Percentiles rank a stretch among this genome's conserved stretches.
Conservation (phyloP, 352 stramenopile species). For the Phytopythium chamaehyphon region DNA sequence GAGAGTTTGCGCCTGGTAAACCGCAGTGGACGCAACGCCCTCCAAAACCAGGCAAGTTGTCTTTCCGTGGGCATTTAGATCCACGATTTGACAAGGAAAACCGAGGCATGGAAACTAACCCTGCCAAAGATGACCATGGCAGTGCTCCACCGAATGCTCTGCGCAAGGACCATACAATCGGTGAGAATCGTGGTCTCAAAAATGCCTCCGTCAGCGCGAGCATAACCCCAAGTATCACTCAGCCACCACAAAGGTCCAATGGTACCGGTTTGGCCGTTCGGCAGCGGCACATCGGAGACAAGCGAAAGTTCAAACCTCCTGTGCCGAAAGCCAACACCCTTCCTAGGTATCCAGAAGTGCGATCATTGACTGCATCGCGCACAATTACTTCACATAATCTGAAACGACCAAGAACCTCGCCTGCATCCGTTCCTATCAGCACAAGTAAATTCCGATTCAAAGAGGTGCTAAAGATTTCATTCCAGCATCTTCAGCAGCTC, state of each 20-base stretch:
- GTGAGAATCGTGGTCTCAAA: background rate
- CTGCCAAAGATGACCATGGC: background rate
- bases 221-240: background rate
- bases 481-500: slow-evolving; percentile 16
- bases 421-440: background rate
- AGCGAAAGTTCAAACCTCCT: slow-evolving; percentile 2
- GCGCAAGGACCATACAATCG: background rate
- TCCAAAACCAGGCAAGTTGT: background rate
- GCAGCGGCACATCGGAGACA: background rate
- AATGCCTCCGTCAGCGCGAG: background rate
- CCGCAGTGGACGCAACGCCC: slow-evolving; percentile 1
- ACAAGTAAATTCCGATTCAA: slow-evolving; percentile 11
- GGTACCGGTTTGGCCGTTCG: background rate
- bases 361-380: no score
- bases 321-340: background rate
- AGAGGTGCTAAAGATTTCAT: slow-evolving; percentile 53
- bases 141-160: background rate
- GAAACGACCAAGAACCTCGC: background rate
- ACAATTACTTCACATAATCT: no score
- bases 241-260: background rate
- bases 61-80: background rate
- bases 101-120: background rate
- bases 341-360: background rate
- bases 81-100: background rate
- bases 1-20: no score